Conservation (phyloP, 2,329 filamentous ascomycete genomes). For the Trichoderma oligosporum region DNA sequence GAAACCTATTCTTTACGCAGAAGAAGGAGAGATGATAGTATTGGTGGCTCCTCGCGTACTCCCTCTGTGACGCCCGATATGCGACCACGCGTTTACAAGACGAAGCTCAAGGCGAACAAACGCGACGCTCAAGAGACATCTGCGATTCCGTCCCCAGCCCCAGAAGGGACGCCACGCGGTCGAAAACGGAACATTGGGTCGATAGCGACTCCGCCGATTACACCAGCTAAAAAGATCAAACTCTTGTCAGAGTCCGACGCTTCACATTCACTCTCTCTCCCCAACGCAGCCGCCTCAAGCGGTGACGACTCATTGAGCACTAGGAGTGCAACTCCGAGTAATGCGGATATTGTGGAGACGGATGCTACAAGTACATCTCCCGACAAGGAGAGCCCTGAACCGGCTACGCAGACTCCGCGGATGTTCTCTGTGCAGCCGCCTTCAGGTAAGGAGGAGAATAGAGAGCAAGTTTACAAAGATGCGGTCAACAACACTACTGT, state of each 20-base stretch:
- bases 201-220: slow-evolving; percentile 52
- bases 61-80: slow-evolving; percentile 56
- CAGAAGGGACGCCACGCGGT: slow-evolving; percentile 27
- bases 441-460: slow-evolving; percentile 19
- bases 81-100: slow-evolving; percentile 47
- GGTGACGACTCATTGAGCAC: slow-evolving; percentile 36
- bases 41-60: slow-evolving; percentile 50
- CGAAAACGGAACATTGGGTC: slow-evolving; percentile 42
- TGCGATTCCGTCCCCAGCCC: slow-evolving; percentile 28
- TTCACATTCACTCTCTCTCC: slow-evolving; percentile 22
- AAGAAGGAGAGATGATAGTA: slow-evolving; percentile 49
- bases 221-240: slow-evolving; percentile 51
- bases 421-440: slow-evolving; percentile 18
- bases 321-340: slow-evolving; percentile 27
- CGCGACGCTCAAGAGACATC: slow-evolving; percentile 36
- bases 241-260: slow-evolving; percentile 25
- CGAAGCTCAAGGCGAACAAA: slow-evolving; percentile 33
- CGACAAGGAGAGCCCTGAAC: slow-evolving; percentile 45
- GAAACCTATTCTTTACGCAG: slow-evolving; percentile 56
- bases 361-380: slow-evolving; percentile 53
- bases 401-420: slow-evolving; percentile 31
- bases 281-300: slow-evolving; percentile 33
- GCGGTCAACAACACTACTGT: slow-evolving; percentile 6
- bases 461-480: slow-evolving; percentile 14
- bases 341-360: slow-evolving; percentile 33